These are phyloP conservation scores for Prototheca wickerhamii DNA, from an alignment of 163 green algal genomes.

Conservation along the genomic window DNA sequence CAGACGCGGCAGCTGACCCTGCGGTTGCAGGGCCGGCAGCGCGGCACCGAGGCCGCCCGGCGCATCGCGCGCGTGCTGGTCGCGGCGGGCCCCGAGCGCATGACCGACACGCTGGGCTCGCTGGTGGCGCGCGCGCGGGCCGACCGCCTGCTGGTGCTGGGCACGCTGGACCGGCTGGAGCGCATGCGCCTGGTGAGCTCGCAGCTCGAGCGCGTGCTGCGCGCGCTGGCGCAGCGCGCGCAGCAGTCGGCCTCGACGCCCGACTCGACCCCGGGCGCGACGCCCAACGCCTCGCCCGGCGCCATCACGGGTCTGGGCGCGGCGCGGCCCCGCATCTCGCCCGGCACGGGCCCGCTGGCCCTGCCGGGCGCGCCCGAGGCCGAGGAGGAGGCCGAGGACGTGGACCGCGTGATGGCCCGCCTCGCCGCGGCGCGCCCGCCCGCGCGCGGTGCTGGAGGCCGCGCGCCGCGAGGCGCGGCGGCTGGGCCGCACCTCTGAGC, in stretches of 20 bases:
- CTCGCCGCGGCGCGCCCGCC: slow-evolving; percentile 36
- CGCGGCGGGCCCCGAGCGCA: slow-evolving; percentile 10
- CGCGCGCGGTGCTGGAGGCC: slow-evolving; percentile 44
- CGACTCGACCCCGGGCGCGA: no score
- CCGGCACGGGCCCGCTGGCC: background rate
- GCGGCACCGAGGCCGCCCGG: background rate
- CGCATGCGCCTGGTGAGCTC: slow-evolving; percentile 24
- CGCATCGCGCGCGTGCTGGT: slow-evolving; percentile 10
- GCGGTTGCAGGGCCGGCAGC: background rate
- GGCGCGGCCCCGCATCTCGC: background rate
- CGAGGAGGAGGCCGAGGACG: slow-evolving; percentile 27
- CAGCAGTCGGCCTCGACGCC: slow-evolving; percentile 2
- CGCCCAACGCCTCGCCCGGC: background rate
- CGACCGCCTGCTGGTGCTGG: slow-evolving; percentile 46
- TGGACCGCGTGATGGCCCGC: slow-evolving; percentile 21
- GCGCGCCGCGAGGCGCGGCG: slow-evolving; percentile 28
- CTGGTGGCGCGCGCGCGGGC: slow-evolving; percentile 12
- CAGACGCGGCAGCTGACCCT: background rate
- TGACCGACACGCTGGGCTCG: slow-evolving; percentile 31
- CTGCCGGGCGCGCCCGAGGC: slow-evolving; percentile 3
- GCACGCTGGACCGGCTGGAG: slow-evolving; percentile 30
- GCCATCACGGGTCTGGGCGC: background rate
- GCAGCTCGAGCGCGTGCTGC: slow-evolving; percentile 6
- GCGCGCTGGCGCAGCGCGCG: slow-evolving; percentile 12
- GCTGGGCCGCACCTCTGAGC: slow-evolving; percentile 39